These are phyloP conservation scores for Tulasnella sp. DNA, from an alignment of 768 basidiomycete species.

Conservation along the genomic window DNA sequence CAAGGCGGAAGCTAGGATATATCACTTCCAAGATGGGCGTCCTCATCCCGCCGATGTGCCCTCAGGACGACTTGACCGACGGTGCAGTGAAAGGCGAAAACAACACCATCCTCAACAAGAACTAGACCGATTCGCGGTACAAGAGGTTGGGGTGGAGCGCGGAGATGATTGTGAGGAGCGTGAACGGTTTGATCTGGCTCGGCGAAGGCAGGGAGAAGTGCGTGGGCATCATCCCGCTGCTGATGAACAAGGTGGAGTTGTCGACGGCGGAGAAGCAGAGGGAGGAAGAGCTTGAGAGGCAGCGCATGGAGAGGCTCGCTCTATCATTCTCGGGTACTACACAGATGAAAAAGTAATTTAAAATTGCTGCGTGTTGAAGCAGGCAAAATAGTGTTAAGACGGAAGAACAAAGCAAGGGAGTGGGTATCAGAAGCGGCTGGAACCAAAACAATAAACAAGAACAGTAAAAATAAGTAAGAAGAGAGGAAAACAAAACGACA, in stretches of 20 bases:
- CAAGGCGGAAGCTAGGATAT: constrained; percentile 32
- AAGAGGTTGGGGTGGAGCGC: constrained; percentile 67
- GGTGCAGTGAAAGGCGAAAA: constrained; percentile 63
- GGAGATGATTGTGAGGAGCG: constrained; percentile 60
- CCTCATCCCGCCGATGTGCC: constrained; percentile 46
- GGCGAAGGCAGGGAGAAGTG: constrained; percentile 44
- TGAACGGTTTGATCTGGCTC: constrained; percentile 67
- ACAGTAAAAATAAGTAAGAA: too few species aligned
- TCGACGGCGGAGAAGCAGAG: constrained; percentile 70
- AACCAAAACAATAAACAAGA: too few species aligned
- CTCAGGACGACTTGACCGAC: constrained; percentile 50
- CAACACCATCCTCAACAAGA: constrained; percentile 37
- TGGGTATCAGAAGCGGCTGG: too few species aligned
- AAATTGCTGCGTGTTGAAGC: too few species aligned
- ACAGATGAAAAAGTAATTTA: too few species aligned
- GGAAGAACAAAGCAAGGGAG: too few species aligned
- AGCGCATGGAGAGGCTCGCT: constrained; percentile 52
- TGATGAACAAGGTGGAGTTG: constrained; percentile 62
- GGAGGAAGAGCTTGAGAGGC: constrained; percentile 67
- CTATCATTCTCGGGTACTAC: too few species aligned
- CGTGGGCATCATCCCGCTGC: constrained; percentile 59
- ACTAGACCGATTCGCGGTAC: constrained; percentile 61
- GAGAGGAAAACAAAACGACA: too few species aligned
- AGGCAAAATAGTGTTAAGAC: too few species aligned
- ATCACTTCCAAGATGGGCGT: constrained; percentile 67